Base-by-base conservation (phyloP, 1,284 basidiomycete genomes). In the Melampsora larici-populina region DNA sequence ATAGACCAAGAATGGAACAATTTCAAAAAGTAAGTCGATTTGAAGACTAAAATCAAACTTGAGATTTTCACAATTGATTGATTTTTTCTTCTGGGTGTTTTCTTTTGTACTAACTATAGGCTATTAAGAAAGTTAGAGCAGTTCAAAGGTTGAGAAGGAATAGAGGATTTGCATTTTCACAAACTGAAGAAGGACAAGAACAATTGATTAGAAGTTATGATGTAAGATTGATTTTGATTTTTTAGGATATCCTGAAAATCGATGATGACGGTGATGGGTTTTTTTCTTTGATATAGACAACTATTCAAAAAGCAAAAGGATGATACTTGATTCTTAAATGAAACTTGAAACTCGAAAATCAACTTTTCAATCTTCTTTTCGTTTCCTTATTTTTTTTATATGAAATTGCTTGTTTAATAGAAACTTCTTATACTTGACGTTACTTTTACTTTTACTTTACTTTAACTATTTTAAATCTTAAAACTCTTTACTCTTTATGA, bases 1-100 rank as follows among this genome's bases (percentile, higher is more conserved):
- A 98, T 84, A 87, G 97, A 62, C 97, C 97, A 1, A 88, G 96
- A 78, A 96, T 98, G 86, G 96, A 97, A 85, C 96, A 99, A 90
- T 86, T 86, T 81, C 85, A 85, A 73, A 84, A 84, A 80, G 80
- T 81, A 18, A 9, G 78, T n/a, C 18, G 7, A 11, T 43, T 48
- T 26, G 13, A 58, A n/a, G 9, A 49, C 17, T 2, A 9, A n/a
- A 62, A 11, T 8, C 15, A 36, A 15, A 73, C n/a, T n/a, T n/a
- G n/a, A n/a, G n/a, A n/a, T n/a, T n/a, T n/a, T n/a, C n/a, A n/a
- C n/a, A n/a, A n/a, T n/a, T n/a, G 55, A n/a, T 15, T 58, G 29
- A 58, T 15, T 29, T 49, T 26, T 17, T 49, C 15, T 43, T 46
- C 2, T 29, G 46, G 4, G 8, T 60, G 40, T 33, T 63, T 40